A percentile compares a stretch with the other conserved stretches of the same genome.
phyloP scores from a whole-genome alignment of 2,329 filamentous ascomycete genomes.

The Pseudopyricularia cyperi region DNA sequence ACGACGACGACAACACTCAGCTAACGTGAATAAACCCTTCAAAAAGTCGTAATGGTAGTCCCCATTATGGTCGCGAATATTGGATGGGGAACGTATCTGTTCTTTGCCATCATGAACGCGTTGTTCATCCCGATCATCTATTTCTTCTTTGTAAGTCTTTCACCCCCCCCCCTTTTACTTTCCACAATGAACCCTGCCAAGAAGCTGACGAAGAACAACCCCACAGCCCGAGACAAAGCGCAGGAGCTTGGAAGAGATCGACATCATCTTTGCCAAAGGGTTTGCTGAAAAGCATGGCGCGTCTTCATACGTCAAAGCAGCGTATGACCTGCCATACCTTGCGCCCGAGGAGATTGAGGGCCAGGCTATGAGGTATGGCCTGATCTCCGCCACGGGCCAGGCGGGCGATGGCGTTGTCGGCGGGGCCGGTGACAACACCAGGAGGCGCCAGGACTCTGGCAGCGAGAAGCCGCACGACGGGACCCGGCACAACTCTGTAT shows the following conservation, averaged over 20 bases:
- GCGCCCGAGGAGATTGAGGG: slow-evolving; percentile 36
- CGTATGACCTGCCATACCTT: slow-evolving; percentile 41
- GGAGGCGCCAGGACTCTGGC: background rate
- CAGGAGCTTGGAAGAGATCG: slow-evolving; percentile 54
- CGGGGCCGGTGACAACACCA: background rate
- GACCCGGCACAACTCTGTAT: background rate
- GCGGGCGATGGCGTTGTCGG: background rate
- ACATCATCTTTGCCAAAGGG: slow-evolving; percentile 47
- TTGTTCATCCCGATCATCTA: slow-evolving; percentile 37
- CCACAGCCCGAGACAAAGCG: slow-evolving; percentile 40
- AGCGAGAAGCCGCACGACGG: background rate
- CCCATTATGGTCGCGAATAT: slow-evolving; percentile 43
- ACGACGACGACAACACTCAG: too few relatives aligned
- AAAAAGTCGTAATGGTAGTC: slow-evolving; percentile 56
- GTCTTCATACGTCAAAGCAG: slow-evolving; percentile 45
- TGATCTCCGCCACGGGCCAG: slow-evolving; percentile 7
- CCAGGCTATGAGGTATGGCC: slow-evolving; percentile 23
- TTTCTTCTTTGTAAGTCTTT: slow-evolving; percentile 36
- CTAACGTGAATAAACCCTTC: too few relatives aligned
- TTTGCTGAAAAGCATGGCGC: slow-evolving; percentile 39
- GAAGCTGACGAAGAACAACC: too few relatives aligned
- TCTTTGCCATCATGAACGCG: slow-evolving; percentile 41
- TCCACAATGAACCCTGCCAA: too few relatives aligned
- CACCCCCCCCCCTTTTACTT: too few relatives aligned
- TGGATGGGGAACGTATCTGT: slow-evolving; percentile 39